These are phyloP conservation scores for Phoma sp. DNA, from an alignment of 2,329 filamentous ascomycete genomes.

Conservation along the genomic window DNA sequence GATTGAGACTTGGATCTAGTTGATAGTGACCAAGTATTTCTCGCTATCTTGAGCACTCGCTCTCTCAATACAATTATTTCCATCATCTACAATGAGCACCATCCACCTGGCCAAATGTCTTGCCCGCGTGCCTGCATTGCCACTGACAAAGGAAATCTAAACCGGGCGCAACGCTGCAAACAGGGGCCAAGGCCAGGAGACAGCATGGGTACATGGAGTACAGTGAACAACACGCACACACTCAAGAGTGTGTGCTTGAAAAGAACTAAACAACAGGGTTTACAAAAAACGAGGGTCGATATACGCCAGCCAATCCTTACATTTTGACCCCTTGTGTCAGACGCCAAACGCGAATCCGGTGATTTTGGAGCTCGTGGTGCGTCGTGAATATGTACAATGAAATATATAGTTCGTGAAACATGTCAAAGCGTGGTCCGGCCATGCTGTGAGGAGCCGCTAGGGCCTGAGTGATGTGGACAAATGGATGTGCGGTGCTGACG, in stretches of 20 bases:
- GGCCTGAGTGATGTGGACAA: background rate
- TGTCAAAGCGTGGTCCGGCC: slow-evolving; percentile 5
- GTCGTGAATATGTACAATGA: slow-evolving; percentile 19
- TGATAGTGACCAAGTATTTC: background rate
- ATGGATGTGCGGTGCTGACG: background rate
- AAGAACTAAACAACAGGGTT: background rate
- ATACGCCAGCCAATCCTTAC: background rate
- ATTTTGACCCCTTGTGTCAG: background rate
- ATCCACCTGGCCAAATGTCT: background rate
- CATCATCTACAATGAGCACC: background rate
- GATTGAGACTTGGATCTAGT: background rate
- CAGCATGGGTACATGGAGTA: background rate
- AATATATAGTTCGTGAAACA: slow-evolving; percentile 1
- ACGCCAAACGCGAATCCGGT: background rate
- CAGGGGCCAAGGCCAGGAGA: background rate
- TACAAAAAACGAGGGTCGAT: background rate
- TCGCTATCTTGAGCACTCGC: background rate
- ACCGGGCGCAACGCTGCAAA: background rate
- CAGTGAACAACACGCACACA: background rate
- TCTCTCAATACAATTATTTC: background rate
- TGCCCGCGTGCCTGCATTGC: background rate
- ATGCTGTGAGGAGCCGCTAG: background rate
- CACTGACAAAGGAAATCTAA: slow-evolving; percentile 3
- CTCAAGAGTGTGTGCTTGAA: background rate
- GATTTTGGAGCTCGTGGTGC: slow-evolving; percentile 1